Evolutionary conservation across 345 rosid species (phyloP).

Genomic region (Citrus cavaleriei): DNA sequence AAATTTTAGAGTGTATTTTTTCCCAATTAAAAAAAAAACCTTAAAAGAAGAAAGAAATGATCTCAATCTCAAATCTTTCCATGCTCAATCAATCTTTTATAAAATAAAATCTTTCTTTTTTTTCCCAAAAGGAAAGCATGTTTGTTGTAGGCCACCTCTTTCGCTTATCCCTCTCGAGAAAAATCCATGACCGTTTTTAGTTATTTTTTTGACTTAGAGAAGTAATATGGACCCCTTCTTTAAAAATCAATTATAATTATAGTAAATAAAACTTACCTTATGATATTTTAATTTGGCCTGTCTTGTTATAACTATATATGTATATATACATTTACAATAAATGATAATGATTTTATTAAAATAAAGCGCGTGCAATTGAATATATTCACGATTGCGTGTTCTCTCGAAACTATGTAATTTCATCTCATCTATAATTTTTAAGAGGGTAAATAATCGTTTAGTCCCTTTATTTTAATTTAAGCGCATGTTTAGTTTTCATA

Average conservation of each 20-base stretch:
- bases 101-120: not conserved
- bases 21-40: too few relatives aligned
- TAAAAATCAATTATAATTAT: not conserved
- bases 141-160: not conserved
- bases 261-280: not conserved
- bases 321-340: too few relatives aligned
- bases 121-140: constrained; percentile 6
- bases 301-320: too few relatives aligned
- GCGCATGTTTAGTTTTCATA: too few relatives aligned
- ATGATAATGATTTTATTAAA: too few relatives aligned
- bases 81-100: too few relatives aligned
- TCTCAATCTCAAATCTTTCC: not conserved
- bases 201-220: constrained; percentile 16
- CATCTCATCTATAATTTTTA: not conserved
- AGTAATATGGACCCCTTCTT: constrained; percentile 6
- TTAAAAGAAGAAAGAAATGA: too few relatives aligned
- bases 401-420: too few relatives aligned
- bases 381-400: rapidly evolving
- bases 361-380: too few relatives aligned
- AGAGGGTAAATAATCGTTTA: rapidly evolving
- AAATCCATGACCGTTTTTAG: not conserved
- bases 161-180: not conserved
- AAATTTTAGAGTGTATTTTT: not conserved
- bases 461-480: too few relatives aligned
- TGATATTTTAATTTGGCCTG: too few relatives aligned